Base-by-base conservation (phyloP, 331 rosid genomes). In the Malus hybrid region DNA sequence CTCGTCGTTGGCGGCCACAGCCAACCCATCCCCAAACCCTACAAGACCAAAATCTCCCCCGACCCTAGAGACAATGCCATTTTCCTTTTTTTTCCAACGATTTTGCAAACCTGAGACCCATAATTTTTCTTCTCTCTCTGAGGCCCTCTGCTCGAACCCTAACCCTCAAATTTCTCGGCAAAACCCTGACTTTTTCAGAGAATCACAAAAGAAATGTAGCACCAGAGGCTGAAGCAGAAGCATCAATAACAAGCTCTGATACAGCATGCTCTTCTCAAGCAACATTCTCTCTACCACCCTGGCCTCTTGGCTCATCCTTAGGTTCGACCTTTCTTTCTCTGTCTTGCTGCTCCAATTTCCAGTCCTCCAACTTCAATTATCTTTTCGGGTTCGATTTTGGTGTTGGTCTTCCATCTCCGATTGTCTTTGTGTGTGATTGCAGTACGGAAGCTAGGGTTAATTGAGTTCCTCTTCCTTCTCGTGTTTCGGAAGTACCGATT, bases 181-280 rank as follows among this genome's bases (percentile, higher is more conserved):
- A 64, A 63, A 75, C 66, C 56, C 63, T 73, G 73, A 70, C 63
- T 77, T 83, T 70, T 22, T 75, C 66, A 79, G 78, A 69, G 71
- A 82, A 77, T 80, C 75, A 75, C 33, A 46, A 77, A 72, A 78
- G 80, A 78, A 90, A 93, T 94, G 99, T 97, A 94, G 91, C 93
- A 92, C 82, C 96, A 87, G 83, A 88, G 99, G 88, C 78, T 94
- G 81, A 94, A 92, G 81, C 84, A 93, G 72, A 97, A 93, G 74
- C 24, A 24, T 24, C 97, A 93, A 70, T 96, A 93, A 19, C 98
- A 93, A 85, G 97, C 97, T 86, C 82, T 94, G 93, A 92, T 94
- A 95, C 99, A 92, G 56, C 99, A 94, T 70, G 97, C 99, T 78
- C 91, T 94, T 70, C 89, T 94, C 32, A 97, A 94, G 78, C 99